Conservation (phyloP, 805 yeast genomes). For the Cyberlindnera meyerae region DNA sequence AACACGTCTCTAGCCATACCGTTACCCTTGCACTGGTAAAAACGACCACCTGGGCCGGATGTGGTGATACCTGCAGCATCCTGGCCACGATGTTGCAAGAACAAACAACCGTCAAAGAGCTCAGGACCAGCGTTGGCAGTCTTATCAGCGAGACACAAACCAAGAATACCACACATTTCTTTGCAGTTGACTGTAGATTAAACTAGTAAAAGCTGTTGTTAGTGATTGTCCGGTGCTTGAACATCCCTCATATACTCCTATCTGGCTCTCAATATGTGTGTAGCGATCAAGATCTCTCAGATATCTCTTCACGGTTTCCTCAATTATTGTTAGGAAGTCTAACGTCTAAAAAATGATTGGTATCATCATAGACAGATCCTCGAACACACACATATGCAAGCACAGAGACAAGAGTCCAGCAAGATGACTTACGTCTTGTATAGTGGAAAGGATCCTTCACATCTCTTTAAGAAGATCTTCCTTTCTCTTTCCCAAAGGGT, state of each 20-base stretch:
- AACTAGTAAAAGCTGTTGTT: constrained; percentile 11
- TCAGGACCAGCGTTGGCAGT: constrained; percentile 77
- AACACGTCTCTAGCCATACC: constrained; percentile 99
- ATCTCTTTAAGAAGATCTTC: too few relatives aligned
- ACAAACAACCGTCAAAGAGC: constrained; percentile 86
- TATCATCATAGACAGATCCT: constrained; percentile 15
- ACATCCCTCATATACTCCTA: too few relatives aligned
- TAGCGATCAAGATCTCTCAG: constrained; percentile 1
- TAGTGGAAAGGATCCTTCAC: too few relatives aligned
- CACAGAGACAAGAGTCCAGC: too few relatives aligned
- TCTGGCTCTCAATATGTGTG: too few relatives aligned
- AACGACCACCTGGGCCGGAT: constrained; percentile 87
- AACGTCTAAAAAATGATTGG: constrained; percentile 27
- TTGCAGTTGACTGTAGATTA: neutral
- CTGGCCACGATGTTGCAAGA: constrained; percentile 95
- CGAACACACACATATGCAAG: too few relatives aligned
- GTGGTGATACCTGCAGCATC: constrained; percentile 99
- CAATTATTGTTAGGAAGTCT: constrained; percentile 29
- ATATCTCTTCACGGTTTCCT: constrained; percentile 18
- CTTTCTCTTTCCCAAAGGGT: too few relatives aligned
- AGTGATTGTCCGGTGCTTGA: too few relatives aligned
- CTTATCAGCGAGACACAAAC: constrained; percentile 77
- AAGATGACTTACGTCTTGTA: too few relatives aligned
- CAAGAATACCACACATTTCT: constrained; percentile 91
- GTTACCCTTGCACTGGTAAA: constrained; percentile 96